These are phyloP conservation scores for Globisporangium echinulatum DNA, from an alignment of 352 stramenopile species.

Conservation along the genomic window DNA sequence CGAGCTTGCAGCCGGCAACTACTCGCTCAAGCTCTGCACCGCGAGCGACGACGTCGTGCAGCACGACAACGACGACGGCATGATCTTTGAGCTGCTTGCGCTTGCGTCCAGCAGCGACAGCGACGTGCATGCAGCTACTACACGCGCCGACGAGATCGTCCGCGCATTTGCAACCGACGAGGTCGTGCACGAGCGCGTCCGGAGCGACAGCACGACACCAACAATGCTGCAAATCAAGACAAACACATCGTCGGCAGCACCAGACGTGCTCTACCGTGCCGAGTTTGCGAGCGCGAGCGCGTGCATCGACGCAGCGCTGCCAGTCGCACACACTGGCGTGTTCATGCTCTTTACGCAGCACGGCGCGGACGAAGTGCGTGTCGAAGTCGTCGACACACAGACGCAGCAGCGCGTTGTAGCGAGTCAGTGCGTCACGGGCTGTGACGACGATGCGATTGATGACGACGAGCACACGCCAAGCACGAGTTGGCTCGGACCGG, in stretches of 20 bases:
- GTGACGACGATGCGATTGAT: background rate
- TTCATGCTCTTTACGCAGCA: constrained; percentile 24
- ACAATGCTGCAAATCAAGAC: background rate
- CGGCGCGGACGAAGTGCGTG: constrained; percentile 5
- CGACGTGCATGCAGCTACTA: background rate
- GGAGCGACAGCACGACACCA: background rate
- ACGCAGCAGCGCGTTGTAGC: background rate
- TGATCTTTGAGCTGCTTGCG: constrained; percentile 10
- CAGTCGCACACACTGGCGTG: constrained; percentile 4
- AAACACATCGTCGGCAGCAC: background rate
- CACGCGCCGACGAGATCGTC: background rate
- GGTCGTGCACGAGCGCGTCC: constrained; percentile 6
- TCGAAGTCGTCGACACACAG: constrained; percentile 2
- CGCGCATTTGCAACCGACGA: background rate
- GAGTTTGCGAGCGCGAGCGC: constrained; percentile 12
- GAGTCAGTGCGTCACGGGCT: constrained; percentile 8
- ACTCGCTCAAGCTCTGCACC: constrained; percentile 7
- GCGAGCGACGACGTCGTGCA: constrained; percentile 1
- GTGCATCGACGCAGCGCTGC: constrained; percentile 13
- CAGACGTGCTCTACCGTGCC: constrained; percentile 19
- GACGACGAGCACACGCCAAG: background rate
- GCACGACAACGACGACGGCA: background rate
- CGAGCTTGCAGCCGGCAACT: constrained; percentile 2
- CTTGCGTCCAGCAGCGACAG: constrained; percentile 3
- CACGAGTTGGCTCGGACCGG: constrained; percentile 14